Conservation (phyloP, 805 yeast genomes). For the Wickerhamiella azyma region DNA sequence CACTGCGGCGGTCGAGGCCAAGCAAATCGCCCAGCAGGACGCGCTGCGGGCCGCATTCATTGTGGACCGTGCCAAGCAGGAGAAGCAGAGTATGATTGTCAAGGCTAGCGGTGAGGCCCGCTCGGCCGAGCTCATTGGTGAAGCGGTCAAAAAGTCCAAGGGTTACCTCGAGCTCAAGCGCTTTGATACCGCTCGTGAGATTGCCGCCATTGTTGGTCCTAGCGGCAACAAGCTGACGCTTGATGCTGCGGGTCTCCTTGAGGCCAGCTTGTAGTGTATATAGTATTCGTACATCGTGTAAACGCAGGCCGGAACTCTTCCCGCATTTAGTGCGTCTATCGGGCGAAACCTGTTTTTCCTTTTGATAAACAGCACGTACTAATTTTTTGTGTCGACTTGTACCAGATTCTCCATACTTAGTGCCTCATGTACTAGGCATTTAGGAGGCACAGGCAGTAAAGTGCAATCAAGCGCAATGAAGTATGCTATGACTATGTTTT, state of each 20-base stretch:
- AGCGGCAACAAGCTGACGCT: slow-evolving; percentile 87
- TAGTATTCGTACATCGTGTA: background rate
- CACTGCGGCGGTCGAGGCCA: slow-evolving; percentile 94
- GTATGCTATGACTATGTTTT: too few species aligned
- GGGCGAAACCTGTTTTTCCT: too few species aligned
- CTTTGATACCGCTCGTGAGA: slow-evolving; percentile 93
- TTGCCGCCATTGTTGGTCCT: slow-evolving; percentile 67
- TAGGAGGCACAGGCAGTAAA: too few species aligned
- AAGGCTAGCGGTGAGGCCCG: slow-evolving; percentile 98
- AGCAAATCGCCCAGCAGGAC: slow-evolving; percentile 98
- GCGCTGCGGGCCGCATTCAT: slow-evolving; percentile 97
- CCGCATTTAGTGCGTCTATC: too few species aligned
- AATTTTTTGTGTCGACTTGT: too few species aligned
- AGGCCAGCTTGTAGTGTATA: background rate
- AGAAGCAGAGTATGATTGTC: slow-evolving; percentile 92
- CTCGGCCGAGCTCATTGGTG: slow-evolving; percentile 97
- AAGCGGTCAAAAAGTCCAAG: slow-evolving; percentile 89
- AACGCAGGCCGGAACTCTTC: background rate
- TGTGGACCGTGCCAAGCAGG: slow-evolving; percentile 94
- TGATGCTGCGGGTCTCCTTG: slow-evolving; percentile 77
- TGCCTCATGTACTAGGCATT: too few species aligned
- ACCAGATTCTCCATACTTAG: too few species aligned
- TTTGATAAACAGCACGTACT: too few species aligned
- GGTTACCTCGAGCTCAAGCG: slow-evolving; percentile 95
- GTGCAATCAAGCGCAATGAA: too few species aligned